These are phyloP conservation scores for Lodderomyces metapsilosis DNA, from an alignment of 1,139 yeast species.

Conservation along the genomic window DNA sequence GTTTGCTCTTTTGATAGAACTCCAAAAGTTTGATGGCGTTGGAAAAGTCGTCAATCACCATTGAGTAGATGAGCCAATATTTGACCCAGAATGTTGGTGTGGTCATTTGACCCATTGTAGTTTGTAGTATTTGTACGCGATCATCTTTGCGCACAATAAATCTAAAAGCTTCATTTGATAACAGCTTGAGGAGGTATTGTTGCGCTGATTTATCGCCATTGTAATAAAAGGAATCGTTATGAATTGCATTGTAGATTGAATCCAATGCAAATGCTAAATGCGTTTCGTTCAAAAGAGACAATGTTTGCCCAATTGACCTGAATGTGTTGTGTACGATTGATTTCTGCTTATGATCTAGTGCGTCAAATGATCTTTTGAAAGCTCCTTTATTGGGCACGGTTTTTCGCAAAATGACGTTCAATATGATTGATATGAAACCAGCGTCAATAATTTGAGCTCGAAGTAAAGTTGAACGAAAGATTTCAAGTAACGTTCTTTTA, in stretches of 20 bases:
- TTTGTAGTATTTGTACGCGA: slow-evolving; percentile 15
- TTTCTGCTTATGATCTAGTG: slow-evolving; percentile 14
- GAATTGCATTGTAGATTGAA: slow-evolving; percentile 13
- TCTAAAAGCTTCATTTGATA: slow-evolving; percentile 20
- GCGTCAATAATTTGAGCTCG: slow-evolving; percentile 8
- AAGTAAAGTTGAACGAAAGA: slow-evolving; percentile 12
- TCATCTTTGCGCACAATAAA: slow-evolving; percentile 18
- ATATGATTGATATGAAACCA: slow-evolving; percentile 5
- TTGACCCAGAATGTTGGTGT: slow-evolving; percentile 19
- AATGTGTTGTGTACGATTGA: slow-evolving; percentile 25
- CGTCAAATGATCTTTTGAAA: slow-evolving; percentile 17
- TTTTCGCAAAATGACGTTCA: slow-evolving; percentile 6
- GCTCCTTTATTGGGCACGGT: slow-evolving; percentile 15
- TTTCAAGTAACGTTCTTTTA: slow-evolving; percentile 12
- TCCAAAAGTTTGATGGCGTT: slow-evolving; percentile 23
- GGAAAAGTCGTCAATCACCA: slow-evolving; percentile 26
- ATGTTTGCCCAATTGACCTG: slow-evolving; percentile 29
- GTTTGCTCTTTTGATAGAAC: slow-evolving; percentile 18
- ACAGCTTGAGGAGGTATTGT: slow-evolving; percentile 8
- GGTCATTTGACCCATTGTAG: slow-evolving; percentile 17
- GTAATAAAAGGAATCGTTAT: slow-evolving; percentile 16
- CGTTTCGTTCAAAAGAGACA: slow-evolving; percentile 23
- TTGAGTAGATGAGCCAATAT: slow-evolving; percentile 21
- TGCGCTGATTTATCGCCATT: slow-evolving; percentile 7
- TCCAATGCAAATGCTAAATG: slow-evolving; percentile 19